Base-by-base conservation (phyloP, 2,329 filamentous ascomycete genomes). In the Scedosporium dehoogii region DNA sequence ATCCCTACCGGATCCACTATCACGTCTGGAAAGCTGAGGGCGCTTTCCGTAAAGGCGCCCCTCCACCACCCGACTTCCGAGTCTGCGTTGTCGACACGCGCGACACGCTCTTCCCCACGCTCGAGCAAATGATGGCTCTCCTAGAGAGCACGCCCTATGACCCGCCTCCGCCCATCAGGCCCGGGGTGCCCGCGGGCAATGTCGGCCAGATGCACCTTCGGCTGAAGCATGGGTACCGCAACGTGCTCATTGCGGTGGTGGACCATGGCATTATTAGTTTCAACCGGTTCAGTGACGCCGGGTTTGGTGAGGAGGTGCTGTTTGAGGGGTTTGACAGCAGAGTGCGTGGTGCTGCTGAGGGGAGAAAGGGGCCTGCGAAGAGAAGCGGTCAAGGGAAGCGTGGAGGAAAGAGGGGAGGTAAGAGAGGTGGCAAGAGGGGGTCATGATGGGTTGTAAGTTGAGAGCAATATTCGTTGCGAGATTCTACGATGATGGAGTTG, bases 191-290 rank as follows among this genome's bases (percentile, higher is more conserved):
- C n/a, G 48, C 48, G 65, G 72, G 56, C 66, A 79, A 64, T 56
- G 79, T 74, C 71, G 84, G 70, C 69, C 78, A 71, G 71, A 74
- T 92, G 66, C 94, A 96, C 70, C 84, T 87, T 69, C 85, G 90
- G 64, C 76, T 97, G 66, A 93, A 92, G 74, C 86, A 96, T 69
- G 94, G 92, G 1, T 86, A 88, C 72, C 84, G 91, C 66, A 94
- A 91, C 73, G 89, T 94, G 38, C 79, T 97, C 41, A 73, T 99
- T 25, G 94, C 92, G 0, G 84, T 97, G 2, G 92, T 97, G 41
- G 94, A 97, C 72, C 84, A 91, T 65, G 94, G 94, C 0, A 81
- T 97, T 23, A 88, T 92, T 56, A 97, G 93, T 72, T 97, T 93
- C 71, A 79, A 97, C 69, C 80, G 90, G 25, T 81, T 97, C 63